A percentile compares a stretch with the other conserved stretches of the same genome.
phyloP scores from a whole-genome alignment of 2,329 filamentous ascomycete genomes.

The Coniella lustricola region DNA sequence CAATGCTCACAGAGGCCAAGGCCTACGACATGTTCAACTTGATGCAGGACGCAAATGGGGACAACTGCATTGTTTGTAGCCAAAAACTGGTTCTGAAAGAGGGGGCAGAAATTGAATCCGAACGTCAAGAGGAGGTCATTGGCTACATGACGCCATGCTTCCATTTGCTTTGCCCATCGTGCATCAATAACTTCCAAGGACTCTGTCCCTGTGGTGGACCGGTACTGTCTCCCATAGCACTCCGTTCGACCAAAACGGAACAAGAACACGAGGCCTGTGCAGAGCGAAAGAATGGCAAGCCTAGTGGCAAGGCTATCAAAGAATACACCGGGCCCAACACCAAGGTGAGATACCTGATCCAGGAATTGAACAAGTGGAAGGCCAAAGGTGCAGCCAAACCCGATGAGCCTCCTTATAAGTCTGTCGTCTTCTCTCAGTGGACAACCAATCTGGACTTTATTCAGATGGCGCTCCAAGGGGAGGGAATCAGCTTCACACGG shows the following conservation, averaged over 20 bases:
- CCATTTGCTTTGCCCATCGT: slow-evolving; percentile 74
- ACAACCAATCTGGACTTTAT: slow-evolving; percentile 92
- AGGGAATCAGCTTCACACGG: slow-evolving; percentile 64
- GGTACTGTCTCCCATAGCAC: slow-evolving; percentile 38
- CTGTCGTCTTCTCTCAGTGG: slow-evolving; percentile 94
- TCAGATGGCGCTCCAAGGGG: slow-evolving; percentile 65
- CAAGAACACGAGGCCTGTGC: slow-evolving; percentile 46
- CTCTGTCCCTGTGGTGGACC: slow-evolving; percentile 45
- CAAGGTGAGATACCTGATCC: slow-evolving; percentile 77
- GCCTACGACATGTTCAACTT: slow-evolving; percentile 82
- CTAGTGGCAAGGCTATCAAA: slow-evolving; percentile 47
- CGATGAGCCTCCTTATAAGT: slow-evolving; percentile 72
- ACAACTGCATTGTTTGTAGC: slow-evolving; percentile 65
- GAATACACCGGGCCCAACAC: slow-evolving; percentile 82
- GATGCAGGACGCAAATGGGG: slow-evolving; percentile 73
- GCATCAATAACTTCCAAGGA: slow-evolving; percentile 56
- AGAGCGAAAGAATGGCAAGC: slow-evolving; percentile 53
- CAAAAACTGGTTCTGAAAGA: slow-evolving; percentile 53
- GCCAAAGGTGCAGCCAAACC: slow-evolving; percentile 54
- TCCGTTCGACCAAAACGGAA: slow-evolving; percentile 56
- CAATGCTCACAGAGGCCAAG: slow-evolving; percentile 57
- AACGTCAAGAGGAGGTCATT: slow-evolving; percentile 57
- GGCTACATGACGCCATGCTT: slow-evolving; percentile 82
- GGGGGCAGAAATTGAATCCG: slow-evolving; percentile 49
- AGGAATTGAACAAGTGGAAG: slow-evolving; percentile 62